Evolutionary conservation across 2,329 filamentous ascomycete species (phyloP).

Genomic region (Stachybotrys echinatus): DNA sequence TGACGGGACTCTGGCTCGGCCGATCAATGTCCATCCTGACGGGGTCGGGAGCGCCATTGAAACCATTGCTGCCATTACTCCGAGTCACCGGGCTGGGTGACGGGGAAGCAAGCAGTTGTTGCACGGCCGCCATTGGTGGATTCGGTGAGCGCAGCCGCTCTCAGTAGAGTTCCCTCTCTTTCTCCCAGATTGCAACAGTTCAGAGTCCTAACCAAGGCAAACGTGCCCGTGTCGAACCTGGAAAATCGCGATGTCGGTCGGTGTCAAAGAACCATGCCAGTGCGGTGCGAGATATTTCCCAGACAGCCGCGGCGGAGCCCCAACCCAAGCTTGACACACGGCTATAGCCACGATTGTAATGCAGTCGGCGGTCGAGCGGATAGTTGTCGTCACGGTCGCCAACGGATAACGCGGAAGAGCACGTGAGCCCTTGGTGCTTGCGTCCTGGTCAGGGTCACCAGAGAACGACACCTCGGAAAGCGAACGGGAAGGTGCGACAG

Average conservation of each 20-base stretch:
- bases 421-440: not conserved
- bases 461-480: not conserved
- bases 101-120: slow-evolving; percentile 28
- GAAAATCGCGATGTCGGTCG: not conserved
- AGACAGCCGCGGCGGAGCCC: not conserved
- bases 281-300: not conserved
- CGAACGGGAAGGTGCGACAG: not conserved
- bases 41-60: slow-evolving; percentile 15
- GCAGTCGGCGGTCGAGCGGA: not conserved
- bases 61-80: slow-evolving; percentile 8
- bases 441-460: not conserved
- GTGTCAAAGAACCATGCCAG: not conserved
- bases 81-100: slow-evolving; percentile 20
- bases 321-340: not conserved
- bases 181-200: not conserved
- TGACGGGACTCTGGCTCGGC: slow-evolving; percentile 24
- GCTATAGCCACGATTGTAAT: not conserved
- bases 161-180: not conserved
- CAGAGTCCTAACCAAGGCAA: not conserved
- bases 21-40: slow-evolving; percentile 27
- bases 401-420: not conserved
- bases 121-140: slow-evolving; percentile 30
- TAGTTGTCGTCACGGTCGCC: not conserved
- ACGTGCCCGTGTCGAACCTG: not conserved
- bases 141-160: not conserved